Base-by-base conservation (phyloP, 176 grass and related monocot species). In the Dactylis glomerata region DNA sequence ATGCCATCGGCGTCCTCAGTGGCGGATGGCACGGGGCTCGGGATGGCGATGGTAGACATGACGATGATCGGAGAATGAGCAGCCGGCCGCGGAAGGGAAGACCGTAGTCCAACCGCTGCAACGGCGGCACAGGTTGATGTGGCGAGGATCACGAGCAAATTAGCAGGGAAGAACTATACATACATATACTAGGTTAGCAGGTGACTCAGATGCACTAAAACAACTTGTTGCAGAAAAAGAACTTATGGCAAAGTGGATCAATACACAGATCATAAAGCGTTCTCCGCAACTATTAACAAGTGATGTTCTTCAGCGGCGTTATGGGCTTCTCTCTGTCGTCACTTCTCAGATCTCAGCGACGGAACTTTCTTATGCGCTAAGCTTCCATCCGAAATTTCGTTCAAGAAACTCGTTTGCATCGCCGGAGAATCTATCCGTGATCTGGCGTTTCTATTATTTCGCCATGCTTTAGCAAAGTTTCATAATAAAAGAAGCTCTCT, bases 1-100 rank as follows among this genome's bases (percentile, higher is more conserved):
- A 93, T 49, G 69, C 82, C 70, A 70, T 91, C 47, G 19, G 94
- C 94, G 52, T 91, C 88, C 19, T 89, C 81, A n/a, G 76, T 56
- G 66, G 91, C 68, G 2, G 88, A 83, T 31, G 81, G 86, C 42
- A 79, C 11, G 1, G 86, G 81, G 31, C 61, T 87, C 41, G 88
- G 84, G 1, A 93, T 81, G 82, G 50, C 56, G 32, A 91, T 82
- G 51, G 81, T 61, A 14, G 91, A 86, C 91, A 96, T 93, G 57
- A 17, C 17, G 71, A 46, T 28, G 71, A 6, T 46, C 13, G 27
- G 71, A 5, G 44, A 73, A 73, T 19, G 42, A 27, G 24, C 69
- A 10, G 69, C 41, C 31, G 7, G 41, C 14, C 0, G 69, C 59
- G 24, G 1, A 8, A 71, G 2, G 2, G 38, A 61, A 9, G 42